Percentiles rank a stretch among this genome's conserved stretches.
These are phyloP conservation scores for Corynespora cassiicola DNA, from an alignment of 2,329 filamentous ascomycete species.

Conservation along the genomic window DNA sequence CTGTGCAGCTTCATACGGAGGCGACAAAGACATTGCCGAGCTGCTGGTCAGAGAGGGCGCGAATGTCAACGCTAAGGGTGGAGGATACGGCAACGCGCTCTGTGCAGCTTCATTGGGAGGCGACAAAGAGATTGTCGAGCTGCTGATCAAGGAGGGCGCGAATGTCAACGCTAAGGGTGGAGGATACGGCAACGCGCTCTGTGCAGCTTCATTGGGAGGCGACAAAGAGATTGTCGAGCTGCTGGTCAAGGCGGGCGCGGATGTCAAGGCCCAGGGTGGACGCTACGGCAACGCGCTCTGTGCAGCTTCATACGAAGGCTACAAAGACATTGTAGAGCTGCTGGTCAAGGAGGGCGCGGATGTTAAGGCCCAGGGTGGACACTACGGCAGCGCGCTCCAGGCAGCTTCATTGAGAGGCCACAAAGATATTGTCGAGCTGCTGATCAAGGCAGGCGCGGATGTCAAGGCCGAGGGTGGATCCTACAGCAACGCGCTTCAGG, in stretches of 20 bases:
- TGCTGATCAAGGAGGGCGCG: constrained; percentile 24
- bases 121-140: constrained; percentile 19
- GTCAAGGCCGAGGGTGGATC: too few species aligned
- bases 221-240: not conserved
- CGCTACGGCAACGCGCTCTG: constrained; percentile 4
- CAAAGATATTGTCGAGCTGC: constrained; percentile 19
- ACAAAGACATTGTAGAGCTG: constrained; percentile 3
- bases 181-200: constrained; percentile 11
- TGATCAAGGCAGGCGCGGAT: too few species aligned
- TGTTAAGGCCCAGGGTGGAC: constrained; percentile 19
- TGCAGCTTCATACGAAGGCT: constrained; percentile 1
- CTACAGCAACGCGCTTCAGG: too few species aligned
- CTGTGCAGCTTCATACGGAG: too few species aligned
- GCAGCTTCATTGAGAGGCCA: constrained; percentile 26
- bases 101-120: too few species aligned
- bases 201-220: not conserved
- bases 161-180: constrained; percentile 24
- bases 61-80: too few species aligned
- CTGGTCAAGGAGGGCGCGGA: constrained; percentile 27
- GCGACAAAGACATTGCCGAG: too few species aligned
- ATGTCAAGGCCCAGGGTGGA: too few species aligned
- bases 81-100: too few species aligned
- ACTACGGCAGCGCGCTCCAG: constrained; percentile 21
- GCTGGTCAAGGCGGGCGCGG: not conserved
- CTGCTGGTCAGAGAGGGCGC: too few species aligned